Evolutionary conservation across 768 basidiomycete genomes (phyloP), one percentile per base, ranked within the genome.

Genomic region (Mycena galericulata): DNA sequence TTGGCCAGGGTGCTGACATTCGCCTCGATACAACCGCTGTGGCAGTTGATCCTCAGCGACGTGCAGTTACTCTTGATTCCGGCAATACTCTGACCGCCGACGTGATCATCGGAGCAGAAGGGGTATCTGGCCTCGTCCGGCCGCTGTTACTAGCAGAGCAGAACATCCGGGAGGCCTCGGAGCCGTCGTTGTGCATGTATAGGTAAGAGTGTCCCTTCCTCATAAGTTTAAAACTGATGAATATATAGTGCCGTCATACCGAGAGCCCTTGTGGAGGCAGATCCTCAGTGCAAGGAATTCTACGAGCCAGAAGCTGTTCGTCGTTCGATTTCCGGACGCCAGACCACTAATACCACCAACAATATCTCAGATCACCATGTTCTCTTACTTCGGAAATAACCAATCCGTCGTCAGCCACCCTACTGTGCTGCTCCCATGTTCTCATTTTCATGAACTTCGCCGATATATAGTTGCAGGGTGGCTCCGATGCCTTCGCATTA

Each of bases 171-270:
- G 24, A 46, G 12, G 32, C 53, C 2, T 29, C 26, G 5, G 40
- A 63, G 34, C 38, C 41, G 22, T 38, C 49, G 12, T 54, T 54
- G 62, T 55, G 62, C 51, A 62, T 62, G 60, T 62, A 62, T 24
- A 62, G 60, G 60, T 62, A 20, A 24, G 45, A n/a, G n/a, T n/a
- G n/a, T n/a, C n/a, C n/a, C n/a, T n/a, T n/a, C n/a, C n/a, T n/a
- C n/a, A n/a, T n/a, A n/a, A n/a, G n/a, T n/a, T n/a, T n/a, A n/a
- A n/a, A n/a, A n/a, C n/a, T n/a, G n/a, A n/a, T n/a, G n/a, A n/a
- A n/a, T n/a, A n/a, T n/a, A n/a, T n/a, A n/a, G n/a, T n/a, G n/a
- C n/a, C n/a, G n/a, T n/a, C n/a, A n/a, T n/a, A n/a, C n/a, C n/a
- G n/a, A n/a, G n/a, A n/a, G n/a, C n/a, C n/a, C n/a, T n/a, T n/a